Conservation (phyloP, 2,329 filamentous ascomycete genomes). For the Epichloe uncinata region DNA sequence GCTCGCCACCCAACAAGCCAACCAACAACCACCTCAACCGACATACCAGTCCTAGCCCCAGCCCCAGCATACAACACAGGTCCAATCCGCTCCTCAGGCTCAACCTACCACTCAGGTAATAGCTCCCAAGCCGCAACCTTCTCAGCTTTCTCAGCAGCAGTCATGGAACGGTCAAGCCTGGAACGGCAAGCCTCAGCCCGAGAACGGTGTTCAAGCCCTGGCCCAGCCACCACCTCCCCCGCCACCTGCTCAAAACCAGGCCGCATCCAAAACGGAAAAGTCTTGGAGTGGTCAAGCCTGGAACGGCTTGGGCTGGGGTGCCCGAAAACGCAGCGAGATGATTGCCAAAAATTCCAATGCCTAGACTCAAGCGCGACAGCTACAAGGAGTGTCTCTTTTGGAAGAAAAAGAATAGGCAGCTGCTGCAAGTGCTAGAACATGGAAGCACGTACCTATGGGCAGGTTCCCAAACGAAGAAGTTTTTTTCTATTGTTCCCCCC, state of each 20-base stretch:
- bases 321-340: not conserved
- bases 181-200: not conserved
- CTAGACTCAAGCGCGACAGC: not conserved
- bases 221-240: not conserved
- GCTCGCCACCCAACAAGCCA: not conserved
- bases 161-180: not conserved
- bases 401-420: not conserved
- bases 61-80: not conserved
- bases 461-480: not conserved
- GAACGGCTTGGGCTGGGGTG: constrained; percentile 2
- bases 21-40: not conserved
- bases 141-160: not conserved
- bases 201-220: not conserved
- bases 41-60: not conserved
- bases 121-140: not conserved
- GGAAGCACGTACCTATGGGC: not conserved
- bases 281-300: constrained; percentile 4
- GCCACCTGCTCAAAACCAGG: not conserved
- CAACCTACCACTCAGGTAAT: not conserved
- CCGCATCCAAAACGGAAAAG: not conserved
- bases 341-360: not conserved
- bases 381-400: not conserved
- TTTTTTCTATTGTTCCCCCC: not conserved
- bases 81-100: not conserved
- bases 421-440: not conserved